Percentiles rank a stretch among this genome's conserved stretches.
These are phyloP conservation scores for Exophiala oligosperma DNA, from an alignment of 2,329 filamentous ascomycete species.

Conservation along the genomic window DNA sequence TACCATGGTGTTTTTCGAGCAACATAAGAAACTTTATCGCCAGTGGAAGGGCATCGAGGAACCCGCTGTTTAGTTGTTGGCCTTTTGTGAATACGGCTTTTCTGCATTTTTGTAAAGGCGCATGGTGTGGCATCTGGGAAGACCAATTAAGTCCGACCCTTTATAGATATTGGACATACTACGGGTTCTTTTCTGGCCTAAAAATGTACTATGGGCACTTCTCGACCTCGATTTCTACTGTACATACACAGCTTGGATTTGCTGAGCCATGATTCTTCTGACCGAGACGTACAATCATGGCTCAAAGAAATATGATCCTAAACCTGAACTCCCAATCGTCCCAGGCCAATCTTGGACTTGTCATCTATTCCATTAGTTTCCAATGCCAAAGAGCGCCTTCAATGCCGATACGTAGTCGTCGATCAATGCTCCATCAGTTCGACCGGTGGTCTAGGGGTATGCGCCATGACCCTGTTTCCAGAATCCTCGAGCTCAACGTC, in stretches of 20 bases:
- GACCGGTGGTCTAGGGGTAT: slow-evolving; percentile 57
- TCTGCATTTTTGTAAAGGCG: background rate
- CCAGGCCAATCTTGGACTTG: background rate
- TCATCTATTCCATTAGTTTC: background rate
- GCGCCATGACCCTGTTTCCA: slow-evolving; percentile 46
- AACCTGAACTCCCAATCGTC: background rate
- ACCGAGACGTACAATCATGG: no score
- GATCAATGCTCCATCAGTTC: slow-evolving; percentile 51
- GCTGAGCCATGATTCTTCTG: background rate
- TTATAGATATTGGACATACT: background rate
- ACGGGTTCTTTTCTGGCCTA: no score
- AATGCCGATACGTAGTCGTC: background rate
- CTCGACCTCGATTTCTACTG: background rate
- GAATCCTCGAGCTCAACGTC: slow-evolving; percentile 49
- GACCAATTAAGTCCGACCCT: background rate
- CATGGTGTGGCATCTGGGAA: background rate
- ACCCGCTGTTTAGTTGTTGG: background rate
- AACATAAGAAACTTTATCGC: slow-evolving; percentile 65
- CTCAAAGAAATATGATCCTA: background rate
- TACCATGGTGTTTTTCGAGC: slow-evolving; percentile 66
- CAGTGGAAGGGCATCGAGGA: slow-evolving; percentile 38
- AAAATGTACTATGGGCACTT: no score
- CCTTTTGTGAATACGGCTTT: background rate
- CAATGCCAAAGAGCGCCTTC: background rate
- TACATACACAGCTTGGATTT: background rate